Percentiles rank a stretch among this genome's conserved stretches.
These are phyloP conservation scores for Leccinellum luteum DNA, from an alignment of 768 basidiomycete genomes.

Conservation along the genomic window DNA sequence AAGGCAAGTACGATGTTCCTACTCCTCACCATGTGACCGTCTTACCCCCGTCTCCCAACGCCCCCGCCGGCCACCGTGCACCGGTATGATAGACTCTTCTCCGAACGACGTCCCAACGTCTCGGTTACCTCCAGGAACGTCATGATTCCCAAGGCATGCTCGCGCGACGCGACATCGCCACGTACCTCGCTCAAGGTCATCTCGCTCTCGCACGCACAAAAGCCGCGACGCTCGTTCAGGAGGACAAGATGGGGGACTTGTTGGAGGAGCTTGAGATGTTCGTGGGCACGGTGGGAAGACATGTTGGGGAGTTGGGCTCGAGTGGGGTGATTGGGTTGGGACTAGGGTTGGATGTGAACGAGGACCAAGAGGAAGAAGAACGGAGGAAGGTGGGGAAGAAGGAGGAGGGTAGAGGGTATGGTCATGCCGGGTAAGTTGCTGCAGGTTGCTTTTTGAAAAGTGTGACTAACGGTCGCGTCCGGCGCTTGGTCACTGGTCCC, in stretches of 20 bases:
- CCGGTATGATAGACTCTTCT: conserved; percentile 50
- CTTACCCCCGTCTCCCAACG: neutral
- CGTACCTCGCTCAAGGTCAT: conserved; percentile 58
- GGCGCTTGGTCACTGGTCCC: neutral
- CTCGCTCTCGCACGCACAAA: conserved; percentile 67
- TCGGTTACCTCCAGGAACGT: conserved; percentile 69
- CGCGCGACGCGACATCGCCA: conserved; percentile 65
- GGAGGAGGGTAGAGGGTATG: conserved; percentile 11
- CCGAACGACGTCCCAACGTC: conserved; percentile 57
- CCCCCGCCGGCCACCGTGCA: neutral
- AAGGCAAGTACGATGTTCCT: conserved; percentile 22
- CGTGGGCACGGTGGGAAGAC: conserved; percentile 58
- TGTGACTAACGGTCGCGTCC: conserved; percentile 3
- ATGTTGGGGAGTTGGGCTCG: conserved; percentile 52
- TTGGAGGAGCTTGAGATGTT: conserved; percentile 66
- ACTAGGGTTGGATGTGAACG: neutral
- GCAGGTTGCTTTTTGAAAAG: neutral
- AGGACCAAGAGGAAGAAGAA: neutral
- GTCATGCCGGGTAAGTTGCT: conserved; percentile 32
- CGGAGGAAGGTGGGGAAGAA: neutral
- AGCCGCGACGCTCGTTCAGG: conserved; percentile 62
- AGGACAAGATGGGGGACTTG: conserved; percentile 61
- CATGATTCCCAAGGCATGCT: conserved; percentile 64
- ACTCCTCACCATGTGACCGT: neutral
- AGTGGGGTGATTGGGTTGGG: conserved; percentile 3